Base-by-base conservation (phyloP, 345 rosid genomes). In the Eucalyptus brandiana region DNA sequence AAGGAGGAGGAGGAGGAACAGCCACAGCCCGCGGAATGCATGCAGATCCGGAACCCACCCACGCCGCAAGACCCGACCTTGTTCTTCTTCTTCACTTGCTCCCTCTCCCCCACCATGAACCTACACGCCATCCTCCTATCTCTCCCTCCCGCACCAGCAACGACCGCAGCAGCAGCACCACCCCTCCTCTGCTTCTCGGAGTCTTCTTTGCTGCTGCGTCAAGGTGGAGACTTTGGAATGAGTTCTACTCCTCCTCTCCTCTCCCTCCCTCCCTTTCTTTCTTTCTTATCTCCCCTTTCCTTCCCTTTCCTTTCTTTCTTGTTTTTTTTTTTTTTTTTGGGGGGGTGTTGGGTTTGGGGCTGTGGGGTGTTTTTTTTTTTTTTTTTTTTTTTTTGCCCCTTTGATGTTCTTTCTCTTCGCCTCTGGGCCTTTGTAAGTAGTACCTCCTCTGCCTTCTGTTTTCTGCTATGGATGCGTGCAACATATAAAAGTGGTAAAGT, bases 391-490 rank as follows among this genome's bases (percentile, higher is more conserved):
- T 87, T 54, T 47, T 14, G 28, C 42, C 86, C 49, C 81, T 88
- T 56, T 50, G 80, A 42, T 62, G 67, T 83, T 56, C 62, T 49
- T 86, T 51, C 56, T 88, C 53, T 67, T 86, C 30, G 86, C 87
- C 50, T 30, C 62, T 83, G 87, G 87, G 30, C 32, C 81, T 62
- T 81, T 86, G 88, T 32, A 86, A 49, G 62, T 56, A 56, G 62
- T 56, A 56, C 62, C 62, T 26, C 30, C 88, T 62, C 65, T 48
- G 48, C 85, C 90, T 49, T 86, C 87, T 86, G 87, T 89, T 89
- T 88, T 89, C 88, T 90, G 93, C 92, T 93, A 90, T 92, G 94
- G 96, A 95, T 95, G 96, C 95, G 95, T 94, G 96, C 96, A 92
- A 94, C 93, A 92, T 92, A 89, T 91, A 93, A 94, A 94, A 91